Percentiles rank a stretch among this genome's conserved stretches.
Evolutionary conservation across 148 eudicot genomes (phyloP).

Genomic region (Rhododendron ovatum): DNA sequence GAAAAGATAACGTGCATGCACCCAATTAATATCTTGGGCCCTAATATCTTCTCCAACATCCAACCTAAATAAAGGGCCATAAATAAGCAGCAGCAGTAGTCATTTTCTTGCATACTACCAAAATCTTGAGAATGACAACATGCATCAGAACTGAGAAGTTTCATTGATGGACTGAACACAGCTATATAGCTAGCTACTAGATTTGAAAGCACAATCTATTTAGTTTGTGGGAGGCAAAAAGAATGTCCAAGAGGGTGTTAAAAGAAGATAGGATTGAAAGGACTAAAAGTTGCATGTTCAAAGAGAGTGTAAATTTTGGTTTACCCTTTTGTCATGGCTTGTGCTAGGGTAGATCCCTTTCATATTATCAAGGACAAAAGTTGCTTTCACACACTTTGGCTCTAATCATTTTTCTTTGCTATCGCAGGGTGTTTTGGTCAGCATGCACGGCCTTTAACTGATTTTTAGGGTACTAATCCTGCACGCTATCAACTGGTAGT

Average conservation of each 20-base stretch:
- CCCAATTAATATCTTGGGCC: too few relatives aligned
- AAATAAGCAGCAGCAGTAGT: background rate
- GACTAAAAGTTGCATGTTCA: background rate
- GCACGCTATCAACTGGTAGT: background rate
- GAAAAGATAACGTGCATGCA: background rate
- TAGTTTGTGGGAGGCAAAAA: background rate
- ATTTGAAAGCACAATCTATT: background rate
- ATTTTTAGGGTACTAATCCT: too few relatives aligned
- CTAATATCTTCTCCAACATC: background rate
- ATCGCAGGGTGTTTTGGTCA: background rate
- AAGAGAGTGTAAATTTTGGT: background rate
- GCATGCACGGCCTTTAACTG: too few relatives aligned
- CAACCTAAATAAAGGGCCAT: background rate
- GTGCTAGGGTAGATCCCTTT: constrained; percentile 1
- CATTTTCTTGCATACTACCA: constrained; percentile 4
- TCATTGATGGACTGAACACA: background rate
- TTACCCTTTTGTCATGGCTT: background rate
- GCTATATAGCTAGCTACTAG: background rate
- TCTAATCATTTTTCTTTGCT: background rate
- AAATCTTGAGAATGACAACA: background rate
- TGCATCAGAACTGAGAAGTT: background rate
- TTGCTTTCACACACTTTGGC: background rate
- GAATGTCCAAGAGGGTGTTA: background rate
- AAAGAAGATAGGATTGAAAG: background rate
- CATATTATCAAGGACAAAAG: background rate